Evolutionary conservation across 140 eudicot genomes (phyloP).

Genomic region (Erigeron philadelphicus): DNA sequence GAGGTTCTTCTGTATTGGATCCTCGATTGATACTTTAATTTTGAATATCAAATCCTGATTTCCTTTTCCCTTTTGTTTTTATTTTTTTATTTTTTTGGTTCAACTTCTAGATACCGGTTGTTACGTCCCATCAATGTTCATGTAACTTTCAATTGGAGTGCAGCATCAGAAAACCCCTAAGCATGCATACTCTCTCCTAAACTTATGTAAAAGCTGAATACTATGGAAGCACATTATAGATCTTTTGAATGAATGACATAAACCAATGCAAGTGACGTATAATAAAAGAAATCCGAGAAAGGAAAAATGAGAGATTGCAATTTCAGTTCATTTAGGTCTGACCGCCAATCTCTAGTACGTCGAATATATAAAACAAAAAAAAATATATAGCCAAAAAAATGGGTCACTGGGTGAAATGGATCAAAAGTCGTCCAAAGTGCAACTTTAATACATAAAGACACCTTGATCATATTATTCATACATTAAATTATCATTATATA

Average conservation of each 20-base stretch:
- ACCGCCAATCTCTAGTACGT: not conserved
- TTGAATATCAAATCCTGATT: too few relatives aligned
- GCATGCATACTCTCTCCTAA: too few relatives aligned
- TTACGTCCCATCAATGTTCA: too few relatives aligned
- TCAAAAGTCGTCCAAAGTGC: not conserved
- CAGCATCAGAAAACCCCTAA: too few relatives aligned
- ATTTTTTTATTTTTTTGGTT: too few relatives aligned
- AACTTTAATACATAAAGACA: not conserved
- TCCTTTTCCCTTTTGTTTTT: too few relatives aligned
- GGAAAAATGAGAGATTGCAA: not conserved
- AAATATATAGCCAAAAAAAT: not conserved
- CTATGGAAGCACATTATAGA: too few relatives aligned
- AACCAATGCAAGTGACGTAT: not conserved
- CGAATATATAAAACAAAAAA: not conserved
- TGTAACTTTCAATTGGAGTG: too few relatives aligned
- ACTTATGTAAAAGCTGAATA: too few relatives aligned
- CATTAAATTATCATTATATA: not conserved
- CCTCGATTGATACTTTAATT: too few relatives aligned
- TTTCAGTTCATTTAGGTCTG: not conserved
- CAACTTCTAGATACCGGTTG: too few relatives aligned
- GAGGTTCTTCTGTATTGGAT: too few relatives aligned
- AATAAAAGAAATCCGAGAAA: constrained; percentile 5
- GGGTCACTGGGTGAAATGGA: not conserved
- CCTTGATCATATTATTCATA: not conserved
- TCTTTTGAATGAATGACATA: not conserved